Percentiles rank a stretch among this genome's conserved stretches.
These are phyloP conservation scores for Dactylella cylindrospora DNA, from an alignment of 2,329 filamentous ascomycete genomes.

Conservation along the genomic window DNA sequence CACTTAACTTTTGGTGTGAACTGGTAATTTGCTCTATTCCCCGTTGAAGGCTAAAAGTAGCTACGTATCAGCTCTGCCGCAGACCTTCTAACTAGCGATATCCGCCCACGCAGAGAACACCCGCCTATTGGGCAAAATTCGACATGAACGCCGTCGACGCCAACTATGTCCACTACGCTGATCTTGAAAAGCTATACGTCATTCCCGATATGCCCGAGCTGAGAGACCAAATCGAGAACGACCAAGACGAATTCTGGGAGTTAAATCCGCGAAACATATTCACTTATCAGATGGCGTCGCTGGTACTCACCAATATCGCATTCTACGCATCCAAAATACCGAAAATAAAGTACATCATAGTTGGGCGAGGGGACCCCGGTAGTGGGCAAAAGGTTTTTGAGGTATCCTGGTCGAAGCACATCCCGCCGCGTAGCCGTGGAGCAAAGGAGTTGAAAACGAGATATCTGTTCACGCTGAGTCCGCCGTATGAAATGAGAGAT, in stretches of 20 bases:
- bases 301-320: constrained; percentile 16
- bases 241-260: constrained; percentile 10
- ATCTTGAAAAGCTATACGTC: constrained; percentile 16
- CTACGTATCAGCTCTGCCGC: too few species aligned
- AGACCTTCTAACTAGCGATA: too few species aligned
- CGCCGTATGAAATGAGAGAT: constrained; percentile 4
- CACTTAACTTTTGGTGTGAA: constrained; percentile 14
- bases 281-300: constrained; percentile 14
- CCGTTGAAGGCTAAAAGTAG: too few species aligned
- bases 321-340: constrained; percentile 2
- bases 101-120: background rate
- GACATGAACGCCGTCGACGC: constrained; percentile 13
- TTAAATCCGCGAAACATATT: constrained; percentile 8
- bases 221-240: constrained; percentile 8
- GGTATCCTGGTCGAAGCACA: constrained; percentile 11
- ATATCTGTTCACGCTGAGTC: constrained; percentile 17
- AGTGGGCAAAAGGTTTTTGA: constrained; percentile 14
- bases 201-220: constrained; percentile 14
- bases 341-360: constrained; percentile 12
- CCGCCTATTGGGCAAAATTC: constrained; percentile 11
- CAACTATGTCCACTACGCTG: constrained; percentile 15
- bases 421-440: constrained; percentile 4
- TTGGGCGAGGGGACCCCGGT: constrained; percentile 11
- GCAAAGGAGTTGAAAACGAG: background rate
- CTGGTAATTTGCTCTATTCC: background rate